Conservation (phyloP, 1,139 yeast genomes). For the Zygoascus sp. region DNA sequence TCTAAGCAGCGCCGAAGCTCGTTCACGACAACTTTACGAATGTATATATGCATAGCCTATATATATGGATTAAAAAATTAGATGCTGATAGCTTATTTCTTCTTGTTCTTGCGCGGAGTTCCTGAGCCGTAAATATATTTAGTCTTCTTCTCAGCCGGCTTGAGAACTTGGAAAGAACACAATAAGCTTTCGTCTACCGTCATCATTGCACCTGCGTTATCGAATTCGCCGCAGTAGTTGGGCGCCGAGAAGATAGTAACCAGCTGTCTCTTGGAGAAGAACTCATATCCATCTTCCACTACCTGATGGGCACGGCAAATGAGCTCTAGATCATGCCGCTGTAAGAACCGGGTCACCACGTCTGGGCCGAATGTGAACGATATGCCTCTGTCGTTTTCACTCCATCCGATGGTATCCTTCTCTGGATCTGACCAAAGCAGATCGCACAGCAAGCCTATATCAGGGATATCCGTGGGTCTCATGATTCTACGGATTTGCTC, state of each 20-base stretch:
- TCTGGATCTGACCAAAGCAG: constrained; percentile 98
- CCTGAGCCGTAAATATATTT: constrained; percentile 57
- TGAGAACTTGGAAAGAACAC: constrained; percentile 95
- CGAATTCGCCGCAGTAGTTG: constrained; percentile 97
- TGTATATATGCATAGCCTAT: constrained; percentile 4
- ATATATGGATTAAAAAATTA: constrained; percentile 3
- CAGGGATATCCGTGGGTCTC: constrained; percentile 99
- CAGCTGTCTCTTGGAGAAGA: constrained; percentile 89
- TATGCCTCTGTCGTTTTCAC: constrained; percentile 97
- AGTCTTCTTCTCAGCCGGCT: constrained; percentile 94
- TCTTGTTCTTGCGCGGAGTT: constrained; percentile 65
- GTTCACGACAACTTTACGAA: not conserved
- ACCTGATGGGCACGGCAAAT: constrained; percentile 98
- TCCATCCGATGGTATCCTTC: constrained; percentile 96
- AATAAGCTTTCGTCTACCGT: constrained; percentile 92
- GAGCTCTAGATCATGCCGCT: constrained; percentile 94
- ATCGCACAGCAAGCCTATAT: constrained; percentile 92
- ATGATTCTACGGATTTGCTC: constrained; percentile 96
- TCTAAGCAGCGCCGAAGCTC: not conserved
- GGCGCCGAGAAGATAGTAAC: constrained; percentile 96
- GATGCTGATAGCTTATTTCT: constrained; percentile 16
- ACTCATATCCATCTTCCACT: constrained; percentile 98
- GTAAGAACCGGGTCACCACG: constrained; percentile 88
- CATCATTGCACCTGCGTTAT: constrained; percentile 99
- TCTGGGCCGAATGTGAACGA: constrained; percentile 97